Conservation (phyloP, 306 rosid species). For the Luffa acutangula region DNA sequence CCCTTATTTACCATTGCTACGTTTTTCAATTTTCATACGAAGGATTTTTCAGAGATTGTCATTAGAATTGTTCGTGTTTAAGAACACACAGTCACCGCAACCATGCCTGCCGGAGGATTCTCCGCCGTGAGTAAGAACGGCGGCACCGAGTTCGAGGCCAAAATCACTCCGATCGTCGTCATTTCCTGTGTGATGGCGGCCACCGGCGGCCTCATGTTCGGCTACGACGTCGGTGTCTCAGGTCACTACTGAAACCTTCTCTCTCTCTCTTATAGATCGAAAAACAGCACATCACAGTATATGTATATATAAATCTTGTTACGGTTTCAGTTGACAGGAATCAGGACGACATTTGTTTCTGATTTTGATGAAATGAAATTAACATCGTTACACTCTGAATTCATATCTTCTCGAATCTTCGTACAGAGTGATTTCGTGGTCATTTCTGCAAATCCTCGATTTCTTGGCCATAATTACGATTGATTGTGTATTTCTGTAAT, state of each 20-base stretch:
- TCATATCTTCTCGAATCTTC: not conserved
- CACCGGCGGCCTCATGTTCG: constrained; percentile 9
- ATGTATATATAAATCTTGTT: not conserved
- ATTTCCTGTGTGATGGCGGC: constrained; percentile 10
- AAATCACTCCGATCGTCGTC: not conserved
- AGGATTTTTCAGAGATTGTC: not conserved
- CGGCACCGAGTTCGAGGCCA: not conserved
- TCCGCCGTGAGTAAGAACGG: constrained; percentile 11
- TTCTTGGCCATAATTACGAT: not conserved
- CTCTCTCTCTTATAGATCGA: not conserved
- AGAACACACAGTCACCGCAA: not conserved
- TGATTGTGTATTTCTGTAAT: not conserved
- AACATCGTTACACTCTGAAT: not conserved
- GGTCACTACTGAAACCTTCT: not conserved
- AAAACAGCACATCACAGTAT: not conserved
- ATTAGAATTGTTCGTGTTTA: not conserved
- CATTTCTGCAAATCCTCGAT: not conserved
- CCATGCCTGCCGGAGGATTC: constrained; percentile 58
- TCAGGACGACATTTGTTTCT: not conserved
- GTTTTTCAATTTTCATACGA: not conserved
- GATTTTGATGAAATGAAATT: not conserved
- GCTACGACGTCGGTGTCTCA: constrained; percentile 9
- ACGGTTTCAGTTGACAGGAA: not conserved
- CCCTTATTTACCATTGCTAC: not conserved
- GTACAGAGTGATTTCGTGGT: not conserved